phyloP scores from a whole-genome alignment of 225 moss, liverwort and hornwort genomes.

The Pseudoscleropodium purum region DNA sequence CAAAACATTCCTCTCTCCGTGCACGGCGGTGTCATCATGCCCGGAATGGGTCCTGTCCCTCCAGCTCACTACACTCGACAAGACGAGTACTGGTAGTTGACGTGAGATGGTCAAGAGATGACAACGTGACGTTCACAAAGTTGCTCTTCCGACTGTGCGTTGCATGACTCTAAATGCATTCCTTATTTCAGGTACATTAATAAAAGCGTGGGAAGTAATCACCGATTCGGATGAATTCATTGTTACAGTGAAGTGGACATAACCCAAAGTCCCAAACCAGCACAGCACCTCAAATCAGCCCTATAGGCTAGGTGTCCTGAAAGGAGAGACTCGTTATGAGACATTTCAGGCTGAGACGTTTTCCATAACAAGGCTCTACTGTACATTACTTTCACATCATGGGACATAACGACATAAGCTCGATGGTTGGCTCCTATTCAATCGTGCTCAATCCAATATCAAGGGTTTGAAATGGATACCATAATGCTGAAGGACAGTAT shows the following conservation, averaged over 20 bases:
- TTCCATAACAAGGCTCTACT: not conserved
- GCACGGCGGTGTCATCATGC: not conserved
- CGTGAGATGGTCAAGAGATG: not conserved
- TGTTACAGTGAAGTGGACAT: not conserved
- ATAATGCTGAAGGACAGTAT: not conserved
- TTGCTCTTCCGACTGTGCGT: not conserved
- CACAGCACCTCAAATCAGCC: not conserved
- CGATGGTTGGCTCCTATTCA: not conserved
- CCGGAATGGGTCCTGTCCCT: not conserved
- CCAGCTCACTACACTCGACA: not conserved
- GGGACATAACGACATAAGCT: not conserved
- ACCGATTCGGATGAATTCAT: not conserved
- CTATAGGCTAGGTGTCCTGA: not conserved
- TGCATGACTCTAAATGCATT: not conserved
- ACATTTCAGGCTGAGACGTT: not conserved
- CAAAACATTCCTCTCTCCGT: not conserved
- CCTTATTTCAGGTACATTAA: not conserved
- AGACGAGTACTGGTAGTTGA: not conserved
- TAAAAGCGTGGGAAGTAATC: no score
- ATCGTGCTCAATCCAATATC: not conserved
- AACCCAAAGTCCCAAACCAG: not conserved
- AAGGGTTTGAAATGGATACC: not conserved
- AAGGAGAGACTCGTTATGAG: not conserved
- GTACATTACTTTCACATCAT: not conserved
- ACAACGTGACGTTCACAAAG: not conserved